A percentile compares a stretch with the other conserved stretches of the same genome.
Evolutionary conservation across 164 flowering plant genomes (phyloP).

Genomic region (Kalanchoe fedtschenkoi): DNA sequence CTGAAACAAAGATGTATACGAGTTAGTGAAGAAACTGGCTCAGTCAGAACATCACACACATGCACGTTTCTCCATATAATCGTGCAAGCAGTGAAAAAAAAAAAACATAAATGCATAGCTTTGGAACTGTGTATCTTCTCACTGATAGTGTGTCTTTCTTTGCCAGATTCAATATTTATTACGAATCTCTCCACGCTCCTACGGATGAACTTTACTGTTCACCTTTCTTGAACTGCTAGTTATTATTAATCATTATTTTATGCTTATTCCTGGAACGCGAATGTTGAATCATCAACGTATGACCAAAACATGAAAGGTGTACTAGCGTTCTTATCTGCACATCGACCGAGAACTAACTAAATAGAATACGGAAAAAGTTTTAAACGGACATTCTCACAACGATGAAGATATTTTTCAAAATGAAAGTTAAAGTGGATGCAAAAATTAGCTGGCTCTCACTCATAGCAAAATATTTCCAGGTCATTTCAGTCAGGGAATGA

Average conservation of each 20-base stretch:
- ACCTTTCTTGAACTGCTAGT: background rate
- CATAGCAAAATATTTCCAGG: no score
- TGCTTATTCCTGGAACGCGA: background rate
- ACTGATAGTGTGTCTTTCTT: background rate
- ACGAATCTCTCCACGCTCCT: background rate
- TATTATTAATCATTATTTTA: background rate
- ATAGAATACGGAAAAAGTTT: background rate
- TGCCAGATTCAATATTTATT: background rate
- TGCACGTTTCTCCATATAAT: background rate
- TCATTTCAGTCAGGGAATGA: no score
- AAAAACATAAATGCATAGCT: background rate
- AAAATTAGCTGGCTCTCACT: no score
- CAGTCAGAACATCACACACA: background rate
- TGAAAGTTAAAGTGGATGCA: no score
- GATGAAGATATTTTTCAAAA: no score
- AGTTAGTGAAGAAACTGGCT: background rate
- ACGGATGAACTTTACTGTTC: background rate
- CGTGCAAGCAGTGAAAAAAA: background rate
- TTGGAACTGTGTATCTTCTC: background rate
- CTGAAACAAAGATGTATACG: slow-evolving; percentile 32
- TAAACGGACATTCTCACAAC: background rate
- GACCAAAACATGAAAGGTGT: background rate
- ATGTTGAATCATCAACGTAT: background rate
- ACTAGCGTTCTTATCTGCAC: background rate
- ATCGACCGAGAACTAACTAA: background rate